These are phyloP conservation scores for Galeopsis tetrahit DNA, from an alignment of 257 asterid genomes.

Conservation along the genomic window DNA sequence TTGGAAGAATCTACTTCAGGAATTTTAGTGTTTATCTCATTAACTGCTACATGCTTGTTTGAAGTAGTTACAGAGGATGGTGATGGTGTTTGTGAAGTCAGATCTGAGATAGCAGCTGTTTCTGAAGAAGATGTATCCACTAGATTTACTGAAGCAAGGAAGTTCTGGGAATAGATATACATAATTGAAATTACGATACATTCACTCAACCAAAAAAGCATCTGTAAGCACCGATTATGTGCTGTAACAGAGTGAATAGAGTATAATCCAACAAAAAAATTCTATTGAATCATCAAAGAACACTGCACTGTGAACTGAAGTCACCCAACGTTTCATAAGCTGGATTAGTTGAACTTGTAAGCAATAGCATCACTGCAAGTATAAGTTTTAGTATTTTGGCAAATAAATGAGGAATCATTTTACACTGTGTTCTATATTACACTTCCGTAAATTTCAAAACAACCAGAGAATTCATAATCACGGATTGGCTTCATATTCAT, in stretches of 20 bases:
- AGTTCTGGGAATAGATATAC: constrained; percentile 42
- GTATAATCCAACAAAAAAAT: not conserved
- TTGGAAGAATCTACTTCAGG: constrained; percentile 29
- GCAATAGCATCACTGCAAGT: constrained; percentile 8
- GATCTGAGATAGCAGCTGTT: constrained; percentile 37
- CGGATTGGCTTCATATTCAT: constrained; percentile 2
- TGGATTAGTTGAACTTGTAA: constrained; percentile 9
- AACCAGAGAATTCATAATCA: not conserved
- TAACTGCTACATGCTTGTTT: constrained; percentile 20
- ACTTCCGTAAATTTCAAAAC: not conserved
- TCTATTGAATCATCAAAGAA: constrained; percentile 17
- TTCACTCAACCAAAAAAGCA: constrained; percentile 15
- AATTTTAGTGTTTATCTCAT: constrained; percentile 23
- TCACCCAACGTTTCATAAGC: not conserved
- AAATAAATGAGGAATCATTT: constrained; percentile 9
- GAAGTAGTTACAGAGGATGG: constrained; percentile 40
- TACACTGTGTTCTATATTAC: not conserved
- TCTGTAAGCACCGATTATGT: not conserved
- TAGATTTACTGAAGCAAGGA: constrained; percentile 32
- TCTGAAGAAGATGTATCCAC: constrained; percentile 38
- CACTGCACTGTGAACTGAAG: constrained; percentile 3
- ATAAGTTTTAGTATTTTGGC: not conserved
- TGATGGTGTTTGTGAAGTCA: constrained; percentile 43
- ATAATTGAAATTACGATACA: constrained; percentile 8
- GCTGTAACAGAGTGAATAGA: constrained; percentile 8